A percentile compares a stretch with the other conserved stretches of the same genome.
Conservation (phyloP, 805 yeast genomes). For the Lipomyces orientalis region DNA sequence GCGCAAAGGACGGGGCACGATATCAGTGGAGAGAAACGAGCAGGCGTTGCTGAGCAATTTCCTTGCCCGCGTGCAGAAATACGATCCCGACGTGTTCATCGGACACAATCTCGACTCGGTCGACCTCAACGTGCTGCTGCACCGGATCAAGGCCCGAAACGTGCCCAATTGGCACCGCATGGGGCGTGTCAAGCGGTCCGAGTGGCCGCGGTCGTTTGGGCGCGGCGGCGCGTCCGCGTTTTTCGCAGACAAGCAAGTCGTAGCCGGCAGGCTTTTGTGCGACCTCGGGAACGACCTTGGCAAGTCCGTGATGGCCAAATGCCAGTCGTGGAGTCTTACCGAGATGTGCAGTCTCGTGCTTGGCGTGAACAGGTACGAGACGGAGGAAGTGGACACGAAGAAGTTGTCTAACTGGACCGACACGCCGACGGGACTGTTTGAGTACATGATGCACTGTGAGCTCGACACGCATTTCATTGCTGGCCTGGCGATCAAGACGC, state of each 20-base stretch:
- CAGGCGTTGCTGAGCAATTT: slow-evolving; percentile 74
- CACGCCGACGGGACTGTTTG: slow-evolving; percentile 70
- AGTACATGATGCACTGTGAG: slow-evolving; percentile 73
- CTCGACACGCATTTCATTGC: slow-evolving; percentile 72
- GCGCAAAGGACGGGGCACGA: slow-evolving; percentile 53
- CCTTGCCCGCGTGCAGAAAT: slow-evolving; percentile 68
- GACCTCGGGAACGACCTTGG: slow-evolving; percentile 96
- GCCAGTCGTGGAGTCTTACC: slow-evolving; percentile 91
- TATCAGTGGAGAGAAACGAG: slow-evolving; percentile 71
- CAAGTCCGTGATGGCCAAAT: slow-evolving; percentile 84
- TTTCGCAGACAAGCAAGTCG: slow-evolving; percentile 68
- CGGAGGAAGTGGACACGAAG: slow-evolving; percentile 67
- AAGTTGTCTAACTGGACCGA: slow-evolving; percentile 55
- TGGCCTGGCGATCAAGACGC: slow-evolving; percentile 79
- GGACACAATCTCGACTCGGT: slow-evolving; percentile 87
- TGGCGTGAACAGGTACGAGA: slow-evolving; percentile 68
- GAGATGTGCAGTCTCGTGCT: slow-evolving; percentile 90
- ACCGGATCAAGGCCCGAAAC: slow-evolving; percentile 75
- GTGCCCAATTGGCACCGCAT: slow-evolving; percentile 79
- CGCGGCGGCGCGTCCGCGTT: slow-evolving; percentile 49
- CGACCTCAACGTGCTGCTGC: slow-evolving; percentile 78
- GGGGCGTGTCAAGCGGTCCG: slow-evolving; percentile 75
- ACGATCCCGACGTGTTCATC: slow-evolving; percentile 90
- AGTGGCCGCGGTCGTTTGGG: slow-evolving; percentile 79
- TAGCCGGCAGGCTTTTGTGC: slow-evolving; percentile 86